phyloP scores from a whole-genome alignment of 1,284 basidiomycete species.

The Sanguinoderma infundibulare region DNA sequence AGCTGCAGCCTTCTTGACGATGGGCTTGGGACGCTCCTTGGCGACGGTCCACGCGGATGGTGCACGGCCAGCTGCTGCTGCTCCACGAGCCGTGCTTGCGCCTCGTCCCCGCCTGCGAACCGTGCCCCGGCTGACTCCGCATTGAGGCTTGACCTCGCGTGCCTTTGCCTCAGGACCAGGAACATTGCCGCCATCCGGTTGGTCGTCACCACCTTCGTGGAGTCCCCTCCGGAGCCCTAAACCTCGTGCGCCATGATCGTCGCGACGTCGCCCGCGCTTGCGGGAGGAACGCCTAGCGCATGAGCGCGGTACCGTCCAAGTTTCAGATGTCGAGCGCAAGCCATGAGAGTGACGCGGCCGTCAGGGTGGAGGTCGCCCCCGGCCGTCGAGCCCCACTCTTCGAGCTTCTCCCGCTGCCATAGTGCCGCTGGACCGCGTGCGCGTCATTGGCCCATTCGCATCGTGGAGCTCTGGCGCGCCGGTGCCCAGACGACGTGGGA shows the following conservation, averaged over 20 bases:
- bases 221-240: conserved; percentile 26
- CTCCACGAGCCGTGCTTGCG: not conserved
- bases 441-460: conserved; percentile 33
- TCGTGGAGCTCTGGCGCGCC: conserved; percentile 34
- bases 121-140: conserved; percentile 16
- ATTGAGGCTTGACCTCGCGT: conserved; percentile 12
- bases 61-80: not conserved
- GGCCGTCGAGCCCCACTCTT: conserved; percentile 32
- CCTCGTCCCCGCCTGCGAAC: conserved; percentile 14
- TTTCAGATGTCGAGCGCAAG: conserved; percentile 34
- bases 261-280: conserved; percentile 29
- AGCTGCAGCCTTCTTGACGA: conserved; percentile 13
- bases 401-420: conserved; percentile 38
- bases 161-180: conserved; percentile 16
- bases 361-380: conserved; percentile 34
- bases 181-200: conserved; percentile 8
- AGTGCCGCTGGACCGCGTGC: conserved; percentile 24
- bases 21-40: conserved; percentile 12
- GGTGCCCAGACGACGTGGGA: conserved; percentile 36
- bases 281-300: conserved; percentile 29
- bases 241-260: conserved; percentile 37
- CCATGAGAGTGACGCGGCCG: conserved; percentile 39
- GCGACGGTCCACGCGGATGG: conserved; percentile 16
- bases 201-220: conserved; percentile 5
- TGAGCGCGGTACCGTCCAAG: conserved; percentile 19